These are phyloP conservation scores for Coemansia sp. DNA, from an alignment of 192 early-diverging fungal genomes.

Conservation along the genomic window DNA sequence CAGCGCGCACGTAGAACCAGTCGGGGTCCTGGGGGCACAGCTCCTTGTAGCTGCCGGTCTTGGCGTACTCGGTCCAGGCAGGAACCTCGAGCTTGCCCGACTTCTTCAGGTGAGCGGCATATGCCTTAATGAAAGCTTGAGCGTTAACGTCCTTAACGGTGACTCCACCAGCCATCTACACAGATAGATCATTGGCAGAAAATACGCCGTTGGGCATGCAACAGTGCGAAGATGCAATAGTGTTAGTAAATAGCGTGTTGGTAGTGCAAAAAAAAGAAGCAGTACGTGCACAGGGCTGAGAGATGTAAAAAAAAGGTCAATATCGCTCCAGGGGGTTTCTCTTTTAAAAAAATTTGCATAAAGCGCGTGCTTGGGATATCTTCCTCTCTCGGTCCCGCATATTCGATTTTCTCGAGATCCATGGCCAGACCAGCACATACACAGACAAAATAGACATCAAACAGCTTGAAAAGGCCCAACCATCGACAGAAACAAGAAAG, in stretches of 20 bases:
- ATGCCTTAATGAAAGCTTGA: constrained; percentile 95
- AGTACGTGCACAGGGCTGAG: too few relatives aligned
- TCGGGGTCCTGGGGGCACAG: constrained; percentile 96
- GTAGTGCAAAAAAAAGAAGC: too few relatives aligned
- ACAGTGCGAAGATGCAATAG: not conserved
- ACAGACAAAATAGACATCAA: too few relatives aligned
- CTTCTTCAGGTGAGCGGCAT: constrained; percentile 98
- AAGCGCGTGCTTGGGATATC: too few relatives aligned
- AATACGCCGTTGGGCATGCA: not conserved
- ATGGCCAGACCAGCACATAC: too few relatives aligned
- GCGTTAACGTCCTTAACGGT: constrained; percentile 98
- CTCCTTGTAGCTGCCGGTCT: constrained; percentile 97
- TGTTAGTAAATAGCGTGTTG: not conserved
- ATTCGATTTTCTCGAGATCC: too few relatives aligned
- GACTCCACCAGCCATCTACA: constrained; percentile 63
- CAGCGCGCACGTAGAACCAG: constrained; percentile 99
- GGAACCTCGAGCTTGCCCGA: constrained; percentile 98
- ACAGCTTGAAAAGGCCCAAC: too few relatives aligned
- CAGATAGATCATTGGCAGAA: not conserved
- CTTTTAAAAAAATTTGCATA: too few relatives aligned
- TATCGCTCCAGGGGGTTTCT: too few relatives aligned
- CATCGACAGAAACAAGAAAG: too few relatives aligned
- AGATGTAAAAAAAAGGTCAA: too few relatives aligned
- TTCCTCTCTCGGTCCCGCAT: too few relatives aligned
- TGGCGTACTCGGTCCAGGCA: constrained; percentile 98